Percentiles rank a stretch among this genome's conserved stretches.
phyloP scores from a whole-genome alignment of 768 basidiomycete genomes.

The Suillus occidentalis region DNA sequence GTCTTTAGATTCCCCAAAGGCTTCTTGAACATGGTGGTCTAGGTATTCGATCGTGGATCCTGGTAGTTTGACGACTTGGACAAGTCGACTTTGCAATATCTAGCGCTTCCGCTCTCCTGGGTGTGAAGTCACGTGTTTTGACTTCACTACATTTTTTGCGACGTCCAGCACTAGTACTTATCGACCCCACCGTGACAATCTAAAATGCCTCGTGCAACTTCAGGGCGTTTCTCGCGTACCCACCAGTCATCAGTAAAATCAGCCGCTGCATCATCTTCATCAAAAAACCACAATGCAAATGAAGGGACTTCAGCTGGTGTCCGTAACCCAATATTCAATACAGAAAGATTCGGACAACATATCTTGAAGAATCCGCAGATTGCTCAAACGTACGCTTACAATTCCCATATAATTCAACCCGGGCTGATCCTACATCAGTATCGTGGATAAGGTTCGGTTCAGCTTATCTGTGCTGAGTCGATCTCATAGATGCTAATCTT shows the following conservation, averaged over 20 bases:
- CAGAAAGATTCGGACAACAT: conserved; percentile 94
- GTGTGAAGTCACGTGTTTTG: background rate
- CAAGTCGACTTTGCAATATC: background rate
- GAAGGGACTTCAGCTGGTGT: conserved; percentile 40
- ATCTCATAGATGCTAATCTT: conserved; percentile 7
- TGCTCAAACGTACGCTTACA: conserved; percentile 72
- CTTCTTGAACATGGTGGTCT: conserved; percentile 72
- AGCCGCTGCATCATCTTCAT: conserved; percentile 23
- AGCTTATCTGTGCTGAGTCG: background rate
- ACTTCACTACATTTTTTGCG: background rate
- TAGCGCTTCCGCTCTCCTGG: background rate
- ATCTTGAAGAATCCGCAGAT: conserved; percentile 93
- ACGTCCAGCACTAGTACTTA: background rate
- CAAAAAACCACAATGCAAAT: conserved; percentile 45
- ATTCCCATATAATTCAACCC: conserved; percentile 20
- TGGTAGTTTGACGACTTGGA: background rate
- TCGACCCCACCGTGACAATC: background rate
- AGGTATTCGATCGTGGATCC: background rate
- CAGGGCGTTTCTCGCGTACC: conserved; percentile 66
- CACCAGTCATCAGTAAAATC: conserved; percentile 63
- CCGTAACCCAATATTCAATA: conserved; percentile 92
- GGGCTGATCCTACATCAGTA: conserved; percentile 36
- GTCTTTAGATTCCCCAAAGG: conserved; percentile 68
- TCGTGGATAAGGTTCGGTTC: conserved; percentile 57
- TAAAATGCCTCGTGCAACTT: conserved; percentile 78